Evolutionary conservation across 2,329 filamentous ascomycete species (phyloP).

Genomic region (Aschersonia sp.): DNA sequence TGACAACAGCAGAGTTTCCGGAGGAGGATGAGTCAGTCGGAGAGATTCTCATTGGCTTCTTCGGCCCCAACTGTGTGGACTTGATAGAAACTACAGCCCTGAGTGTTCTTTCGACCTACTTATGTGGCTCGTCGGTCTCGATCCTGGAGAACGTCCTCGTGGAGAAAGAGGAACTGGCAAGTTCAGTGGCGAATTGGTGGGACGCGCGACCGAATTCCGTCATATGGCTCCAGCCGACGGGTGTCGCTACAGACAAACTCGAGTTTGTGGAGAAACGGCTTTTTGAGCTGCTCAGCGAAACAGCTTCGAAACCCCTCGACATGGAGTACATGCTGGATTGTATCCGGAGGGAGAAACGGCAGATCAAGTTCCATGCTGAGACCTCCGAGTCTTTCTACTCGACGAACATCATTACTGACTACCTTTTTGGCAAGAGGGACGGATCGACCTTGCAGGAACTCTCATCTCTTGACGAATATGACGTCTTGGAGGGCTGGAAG

Average conservation of each 20-base stretch:
- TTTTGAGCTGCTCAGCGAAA: conserved; percentile 68
- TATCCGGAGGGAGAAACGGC: conserved; percentile 64
- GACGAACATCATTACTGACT: conserved; percentile 77
- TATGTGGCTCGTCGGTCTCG: conserved; percentile 86
- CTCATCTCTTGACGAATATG: conserved; percentile 41
- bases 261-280: conserved; percentile 73
- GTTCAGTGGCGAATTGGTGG: conserved; percentile 65
- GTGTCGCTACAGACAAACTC: conserved; percentile 77
- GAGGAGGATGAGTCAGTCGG: conserved; percentile 93
- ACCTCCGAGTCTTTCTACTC: conserved; percentile 69
- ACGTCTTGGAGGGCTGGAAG: conserved; percentile 62
- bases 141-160: conserved; percentile 85
- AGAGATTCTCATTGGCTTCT: conserved; percentile 72
- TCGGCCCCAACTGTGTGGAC: conserved; percentile 72
- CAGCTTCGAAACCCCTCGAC: conserved; percentile 66
- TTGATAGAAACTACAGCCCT: conserved; percentile 54
- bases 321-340: conserved; percentile 86
- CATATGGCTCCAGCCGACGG: conserved; percentile 73
- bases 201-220: conserved; percentile 70
- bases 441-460: conserved; percentile 59
- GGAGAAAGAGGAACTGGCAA: conserved; percentile 83
- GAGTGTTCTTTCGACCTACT: conserved; percentile 68
- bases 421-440: conserved; percentile 75
- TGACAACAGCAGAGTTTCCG: conserved; percentile 78
- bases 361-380: conserved; percentile 74